Percentiles rank a stretch among this genome's conserved stretches.
Conservation (phyloP, 305 asterid species). For the Ajuga reptans region DNA sequence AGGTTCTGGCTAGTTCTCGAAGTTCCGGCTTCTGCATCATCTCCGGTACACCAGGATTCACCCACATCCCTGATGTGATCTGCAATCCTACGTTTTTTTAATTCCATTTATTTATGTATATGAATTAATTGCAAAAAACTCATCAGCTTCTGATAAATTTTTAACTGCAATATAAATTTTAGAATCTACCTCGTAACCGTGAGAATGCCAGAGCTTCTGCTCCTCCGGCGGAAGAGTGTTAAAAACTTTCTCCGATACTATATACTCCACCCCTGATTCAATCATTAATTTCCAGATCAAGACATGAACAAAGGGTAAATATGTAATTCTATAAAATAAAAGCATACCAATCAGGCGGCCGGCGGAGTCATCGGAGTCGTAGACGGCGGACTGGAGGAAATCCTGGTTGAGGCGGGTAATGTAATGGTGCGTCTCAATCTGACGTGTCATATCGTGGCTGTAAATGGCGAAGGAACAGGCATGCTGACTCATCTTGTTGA, state of each 20-base stretch:
- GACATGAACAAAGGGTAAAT: no score
- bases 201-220: slow-evolving; percentile 89
- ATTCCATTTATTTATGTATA: no score
- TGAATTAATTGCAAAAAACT: no score
- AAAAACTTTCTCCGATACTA: slow-evolving; percentile 47
- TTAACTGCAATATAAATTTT: no score
- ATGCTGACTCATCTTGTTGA: slow-evolving; percentile 62
- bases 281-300: background rate
- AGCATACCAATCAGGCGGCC: slow-evolving; percentile 60
- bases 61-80: slow-evolving; percentile 67
- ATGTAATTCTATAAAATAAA: background rate
- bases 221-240: slow-evolving; percentile 59
- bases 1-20: slow-evolving; percentile 39
- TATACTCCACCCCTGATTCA: slow-evolving; percentile 62
- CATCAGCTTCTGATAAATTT: no score
- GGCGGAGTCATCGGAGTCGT: slow-evolving; percentile 52
- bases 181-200: slow-evolving; percentile 65
- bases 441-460: slow-evolving; percentile 74
- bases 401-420: slow-evolving; percentile 54
- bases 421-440: slow-evolving; percentile 66
- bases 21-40: slow-evolving; percentile 48
- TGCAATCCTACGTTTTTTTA: slow-evolving; percentile 8
- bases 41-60: slow-evolving; percentile 63
- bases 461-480: slow-evolving; percentile 73
- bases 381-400: slow-evolving; percentile 75